These are phyloP conservation scores for Globisporangium apiculatum DNA, from an alignment of 352 stramenopile species.

Conservation along the genomic window DNA sequence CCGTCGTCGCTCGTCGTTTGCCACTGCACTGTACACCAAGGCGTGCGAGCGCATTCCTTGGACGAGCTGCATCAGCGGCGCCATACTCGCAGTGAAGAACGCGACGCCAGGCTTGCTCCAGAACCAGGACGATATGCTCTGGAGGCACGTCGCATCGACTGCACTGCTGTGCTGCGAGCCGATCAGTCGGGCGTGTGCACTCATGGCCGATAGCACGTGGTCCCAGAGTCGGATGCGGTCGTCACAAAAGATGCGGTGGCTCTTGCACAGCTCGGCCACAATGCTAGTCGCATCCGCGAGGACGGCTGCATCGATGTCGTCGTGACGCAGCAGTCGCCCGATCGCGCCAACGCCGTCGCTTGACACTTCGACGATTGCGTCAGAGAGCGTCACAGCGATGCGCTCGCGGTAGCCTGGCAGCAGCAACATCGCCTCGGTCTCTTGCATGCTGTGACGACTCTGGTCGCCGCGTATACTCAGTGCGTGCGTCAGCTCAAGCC, in stretches of 20 bases:
- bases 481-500: neutral
- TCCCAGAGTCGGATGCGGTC: constrained; percentile 6
- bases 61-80: constrained; percentile 14
- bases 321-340: constrained; percentile 12
- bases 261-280: constrained; percentile 22
- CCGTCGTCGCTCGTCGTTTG: neutral
- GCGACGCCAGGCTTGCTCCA: constrained; percentile 20
- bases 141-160: constrained; percentile 16
- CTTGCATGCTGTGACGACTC: neutral
- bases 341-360: constrained; percentile 7
- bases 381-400: constrained; percentile 1
- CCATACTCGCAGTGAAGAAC: constrained; percentile 17
- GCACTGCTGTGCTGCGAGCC: neutral
- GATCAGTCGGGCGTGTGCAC: neutral
- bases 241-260: constrained; percentile 17
- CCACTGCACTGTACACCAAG: neutral
- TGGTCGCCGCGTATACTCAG: neutral
- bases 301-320: neutral
- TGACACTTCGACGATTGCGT: constrained; percentile 2
- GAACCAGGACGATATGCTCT: constrained; percentile 25
- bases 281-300: constrained; percentile 15
- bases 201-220: constrained; percentile 17
- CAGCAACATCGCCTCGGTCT: neutral
- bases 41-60: constrained; percentile 14
- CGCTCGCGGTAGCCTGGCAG: neutral